Conservation (phyloP, 78 protist genomes). For the slime mould (Dictyostelium discoideum) region dicty_2.7 NC_007088.5:3863001-3863500, state of each 20-base stretch:
- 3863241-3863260: background rate
- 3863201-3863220: slow-evolving; percentile 65
- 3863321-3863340: background rate
- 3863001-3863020: slow-evolving; percentile 43
- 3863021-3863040: slow-evolving; percentile 22
- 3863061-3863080: slow-evolving; percentile 21
- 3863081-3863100: slow-evolving; percentile 12
- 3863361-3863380: background rate
- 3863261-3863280: background rate
- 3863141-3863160: slow-evolving; percentile 50
- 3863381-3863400: background rate
- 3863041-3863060: slow-evolving; percentile 35
- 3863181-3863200: slow-evolving; percentile 53
- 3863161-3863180: background rate
- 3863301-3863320: background rate
- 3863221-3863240: slow-evolving; percentile 27
- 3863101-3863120: background rate
- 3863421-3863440: background rate
- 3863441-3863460: background rate
- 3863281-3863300: slow-evolving; percentile 26
- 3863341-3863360: slow-evolving; percentile 2
- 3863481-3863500: background rate
- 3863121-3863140: background rate
- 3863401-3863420: slow-evolving; percentile 7
- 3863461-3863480: background rate